Evolutionary conservation across 768 basidiomycete genomes (phyloP).

Genomic region (Tulasnella sp.): DNA sequence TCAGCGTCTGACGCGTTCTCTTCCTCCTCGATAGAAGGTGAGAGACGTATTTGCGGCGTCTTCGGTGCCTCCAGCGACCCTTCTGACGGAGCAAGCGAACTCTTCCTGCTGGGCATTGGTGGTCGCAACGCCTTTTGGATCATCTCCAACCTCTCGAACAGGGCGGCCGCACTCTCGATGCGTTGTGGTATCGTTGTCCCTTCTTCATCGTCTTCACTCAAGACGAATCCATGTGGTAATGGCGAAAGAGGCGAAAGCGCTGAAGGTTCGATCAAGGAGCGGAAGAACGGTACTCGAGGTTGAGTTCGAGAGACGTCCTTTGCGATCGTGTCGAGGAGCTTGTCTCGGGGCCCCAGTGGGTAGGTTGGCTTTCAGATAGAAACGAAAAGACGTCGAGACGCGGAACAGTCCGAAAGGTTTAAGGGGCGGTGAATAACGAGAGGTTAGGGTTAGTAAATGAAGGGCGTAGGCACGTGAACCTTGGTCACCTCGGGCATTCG

Average conservation of each 20-base stretch:
- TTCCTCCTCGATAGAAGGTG: not conserved
- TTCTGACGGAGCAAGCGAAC: not conserved
- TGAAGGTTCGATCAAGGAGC: constrained; percentile 23
- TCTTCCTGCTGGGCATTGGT: not conserved
- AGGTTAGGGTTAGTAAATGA: not conserved
- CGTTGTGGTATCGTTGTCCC: not conserved
- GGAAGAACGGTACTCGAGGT: constrained; percentile 32
- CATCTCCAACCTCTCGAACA: constrained; percentile 26
- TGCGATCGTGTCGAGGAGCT: constrained; percentile 32
- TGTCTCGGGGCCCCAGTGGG: constrained; percentile 30
- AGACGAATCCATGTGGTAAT: not conserved
- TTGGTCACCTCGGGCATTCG: constrained; percentile 17
- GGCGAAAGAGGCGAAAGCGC: constrained; percentile 16
- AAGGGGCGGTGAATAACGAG: not conserved
- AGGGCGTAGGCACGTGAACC: not conserved
- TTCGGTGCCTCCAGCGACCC: constrained; percentile 17
- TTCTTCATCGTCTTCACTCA: constrained; percentile 9
- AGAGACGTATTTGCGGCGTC: constrained; percentile 22
- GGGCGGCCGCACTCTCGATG: constrained; percentile 18
- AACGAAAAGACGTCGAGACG: not conserved
- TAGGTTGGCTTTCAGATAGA: constrained; percentile 24
- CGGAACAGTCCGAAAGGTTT: not conserved
- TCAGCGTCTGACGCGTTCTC: not conserved
- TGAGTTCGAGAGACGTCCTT: constrained; percentile 34
- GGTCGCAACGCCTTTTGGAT: constrained; percentile 3